Base-by-base conservation (phyloP, 1,284 basidiomycete genomes). In the Quambalaria eucalypti region DNA sequence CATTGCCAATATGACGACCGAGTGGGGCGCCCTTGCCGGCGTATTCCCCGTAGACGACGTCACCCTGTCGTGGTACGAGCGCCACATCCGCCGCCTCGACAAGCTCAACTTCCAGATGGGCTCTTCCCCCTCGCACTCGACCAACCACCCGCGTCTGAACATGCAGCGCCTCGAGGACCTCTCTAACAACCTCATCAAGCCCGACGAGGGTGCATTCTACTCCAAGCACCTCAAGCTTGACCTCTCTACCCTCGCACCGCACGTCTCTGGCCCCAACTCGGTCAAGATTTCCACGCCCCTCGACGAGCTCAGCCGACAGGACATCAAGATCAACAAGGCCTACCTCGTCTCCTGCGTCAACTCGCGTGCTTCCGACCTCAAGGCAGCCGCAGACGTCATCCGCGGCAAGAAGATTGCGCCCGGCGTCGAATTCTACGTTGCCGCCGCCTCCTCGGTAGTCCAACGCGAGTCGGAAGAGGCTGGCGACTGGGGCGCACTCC, bases 311-410 rank as follows among this genome's bases (percentile, higher is more conserved):
- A 84, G 88, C 69, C 78, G 83, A 42, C 79, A 82, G 40, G 82
- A 82, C 30, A 87, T 98, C 66, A 79, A 82, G 26, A 96, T 99
- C 75, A 83, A 98, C 73, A 99, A 99, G 78, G 93, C 93, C 0
- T 99, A 99, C 78, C 87, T 99, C 51, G 90, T 99, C 48, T 92
- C 89, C 61, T 99, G 93, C 77, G 97, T 95, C 62, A 99, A 99
- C 78, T 92, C 93, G 4, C 88, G 95, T 39, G 87, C 88, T 0
- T 96, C 92, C 0, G 93, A 99, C 71, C 86, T 99, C 59, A 84
- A 88, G 14, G 87, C 90, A 0, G 93, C 93, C 0, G 95, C 93
- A 0, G 82, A 83, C 10, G 92, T 97, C 23, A 81, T 98, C 66
- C 82, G 84, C 50, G 90, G 88, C 9, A 84, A 85, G 71, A 88